Evolutionary conservation across 2,329 filamentous ascomycete species (phyloP), one percentile per base, ranked within the genome.

Genomic region (Aureobasidium sp.): DNA sequence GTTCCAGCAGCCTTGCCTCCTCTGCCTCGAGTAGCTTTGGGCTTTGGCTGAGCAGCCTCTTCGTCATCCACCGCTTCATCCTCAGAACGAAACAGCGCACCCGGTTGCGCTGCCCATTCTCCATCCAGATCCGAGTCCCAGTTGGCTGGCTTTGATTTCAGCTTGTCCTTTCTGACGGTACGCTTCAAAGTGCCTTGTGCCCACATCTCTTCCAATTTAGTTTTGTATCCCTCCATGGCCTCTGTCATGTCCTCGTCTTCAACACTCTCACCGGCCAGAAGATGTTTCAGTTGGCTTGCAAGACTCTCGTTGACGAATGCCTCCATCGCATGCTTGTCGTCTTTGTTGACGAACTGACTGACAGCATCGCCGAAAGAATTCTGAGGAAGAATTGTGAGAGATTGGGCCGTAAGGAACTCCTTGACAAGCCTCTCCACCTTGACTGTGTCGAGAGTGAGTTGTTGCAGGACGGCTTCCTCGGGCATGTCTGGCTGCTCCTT

Each of bases 61-160:
- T 74, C 70, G 17, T 74, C 74, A 37, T 75, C 75, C 43, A 75
- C 73, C 15, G 77, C 77, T 17, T 77, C 80, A 13, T 69, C 71
- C n/a, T 81, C 78, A 2, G 77, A 77, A 61, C 75, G 75, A 46
- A 85, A 78, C 5, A 85, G 72, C 1, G 86, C 89, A 8, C 83
- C 86, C 0, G 88, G 84, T 61, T 90, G 84, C 50, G 94, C 88
- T 62, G 87, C 87, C 92, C 93, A 97, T 54, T 81, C 80, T 0
- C 92, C 94, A 53, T 96, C 87, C 27, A 92, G 77, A 65, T 97
- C 93, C n/a, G 84, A 89, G 69, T 97, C 90, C 91, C 92, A 97
- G 2, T 79, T 80, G 11, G 84, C 81, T 1, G 93, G 93, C 70
- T 86, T 89, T 0, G 89, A 86, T 70, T 89, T 93, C 62, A 67